Base-by-base conservation (phyloP, 2,329 filamentous ascomycete genomes). In the Ambrosiella xylebori region DNA sequence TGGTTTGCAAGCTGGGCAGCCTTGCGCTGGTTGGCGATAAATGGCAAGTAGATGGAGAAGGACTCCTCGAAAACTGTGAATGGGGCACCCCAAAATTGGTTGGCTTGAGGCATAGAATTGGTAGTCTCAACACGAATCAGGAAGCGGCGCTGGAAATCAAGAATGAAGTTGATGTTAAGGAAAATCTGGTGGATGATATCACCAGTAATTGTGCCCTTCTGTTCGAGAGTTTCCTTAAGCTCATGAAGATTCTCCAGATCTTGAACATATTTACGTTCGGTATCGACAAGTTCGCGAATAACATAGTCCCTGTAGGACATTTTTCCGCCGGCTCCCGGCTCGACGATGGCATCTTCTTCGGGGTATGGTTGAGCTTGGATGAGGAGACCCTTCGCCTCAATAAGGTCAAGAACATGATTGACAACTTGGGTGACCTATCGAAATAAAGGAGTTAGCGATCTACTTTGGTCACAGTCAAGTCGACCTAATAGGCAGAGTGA, bases 221-320 rank as follows among this genome's bases (percentile, higher is more conserved):
- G 86, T 65, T 96, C 89, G 58, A 97, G 76, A 27, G 85, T 81
- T 71, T 88, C 91, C 72, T 95, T 97, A 66, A 97, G 78, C 54
- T 90, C 85, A 68, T 97, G 89, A 40, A 98, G 71, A 64, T 95
- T 91, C 68, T 97, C 91, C 57, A 98, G 73, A 73, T 98, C 93
- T 68, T 97, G 90, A 3, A 97, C 93, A 65, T 98, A 98, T 71
- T 96, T 96, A 62, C 93, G 84, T 71, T 98, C 93, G 1, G 91
- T 97, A 65, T 91, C 88, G 58, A 98, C 85, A 52, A 98, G 73
- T 70, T 98, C 93, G 66, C 86, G 83, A 49, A 98, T 80, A 61
- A 97, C 88, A 68, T 96, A 86, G 65, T 96, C 87, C 63, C 89
- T 75, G 63, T 84, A 82, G 63, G 76, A 83, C 75, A 84, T 84